phyloP scores from a whole-genome alignment of 129 eudicot genomes.

The Logfia minima region DNA sequence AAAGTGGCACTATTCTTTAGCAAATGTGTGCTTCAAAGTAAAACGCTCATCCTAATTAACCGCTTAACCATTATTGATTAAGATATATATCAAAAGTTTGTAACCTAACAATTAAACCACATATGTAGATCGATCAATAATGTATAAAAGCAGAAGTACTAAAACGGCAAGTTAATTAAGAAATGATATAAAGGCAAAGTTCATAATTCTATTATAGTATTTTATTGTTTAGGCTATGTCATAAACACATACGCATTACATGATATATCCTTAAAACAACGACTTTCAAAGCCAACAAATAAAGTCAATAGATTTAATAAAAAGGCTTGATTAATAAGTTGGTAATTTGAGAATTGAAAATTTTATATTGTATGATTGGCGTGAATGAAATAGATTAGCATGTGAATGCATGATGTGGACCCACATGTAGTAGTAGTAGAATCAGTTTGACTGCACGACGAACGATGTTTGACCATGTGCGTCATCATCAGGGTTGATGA shows the following conservation, averaged over 20 bases:
- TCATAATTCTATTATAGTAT: background rate
- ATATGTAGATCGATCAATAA: too few relatives aligned
- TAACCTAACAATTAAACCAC: too few relatives aligned
- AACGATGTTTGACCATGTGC: conserved; percentile 37
- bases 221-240: background rate
- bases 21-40: too few relatives aligned
- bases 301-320: too few relatives aligned
- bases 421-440: conserved; percentile 29
- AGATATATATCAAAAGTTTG: too few relatives aligned
- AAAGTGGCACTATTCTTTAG: too few relatives aligned
- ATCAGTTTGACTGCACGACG: conserved; percentile 38
- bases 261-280: background rate
- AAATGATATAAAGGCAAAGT: background rate
- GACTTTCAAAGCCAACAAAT: too few relatives aligned
- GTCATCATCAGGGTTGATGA: conserved; percentile 30
- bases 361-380: conserved; percentile 18
- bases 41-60: too few relatives aligned
- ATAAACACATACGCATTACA: background rate
- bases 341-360: background rate
- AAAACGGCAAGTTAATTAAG: background rate
- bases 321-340: too few relatives aligned
- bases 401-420: conserved; percentile 23
- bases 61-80: too few relatives aligned
- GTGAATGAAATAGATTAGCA: conserved; percentile 15
- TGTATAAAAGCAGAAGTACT: too few relatives aligned